Evolutionary conservation across 1,284 basidiomycete genomes (phyloP).

Genomic region (Ustilago esculenta): DNA sequence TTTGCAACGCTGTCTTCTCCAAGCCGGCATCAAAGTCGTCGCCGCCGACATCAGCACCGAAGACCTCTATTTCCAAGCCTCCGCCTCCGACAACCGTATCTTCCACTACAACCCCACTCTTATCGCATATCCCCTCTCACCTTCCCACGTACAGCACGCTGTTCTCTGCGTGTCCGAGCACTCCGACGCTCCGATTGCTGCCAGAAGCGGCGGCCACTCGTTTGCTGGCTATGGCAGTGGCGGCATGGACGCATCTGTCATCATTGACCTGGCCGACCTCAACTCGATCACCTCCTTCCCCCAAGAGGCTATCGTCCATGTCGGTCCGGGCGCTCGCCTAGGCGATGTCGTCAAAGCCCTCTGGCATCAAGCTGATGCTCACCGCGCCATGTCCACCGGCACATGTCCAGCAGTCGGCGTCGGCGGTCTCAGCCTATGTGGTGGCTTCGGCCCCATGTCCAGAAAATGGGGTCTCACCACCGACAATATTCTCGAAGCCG

Average conservation of each 20-base stretch:
- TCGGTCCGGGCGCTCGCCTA: slow-evolving; percentile 64
- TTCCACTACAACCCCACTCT: slow-evolving; percentile 64
- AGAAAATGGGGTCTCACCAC: slow-evolving; percentile 65
- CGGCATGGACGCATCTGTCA: slow-evolving; percentile 59
- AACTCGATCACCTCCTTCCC: slow-evolving; percentile 49
- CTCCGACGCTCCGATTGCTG: slow-evolving; percentile 52
- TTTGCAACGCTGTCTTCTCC: slow-evolving; percentile 13
- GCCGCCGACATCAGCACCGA: slow-evolving; percentile 28
- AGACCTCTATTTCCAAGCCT: slow-evolving; percentile 35
- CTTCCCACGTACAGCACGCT: slow-evolving; percentile 52
- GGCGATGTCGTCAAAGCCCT: slow-evolving; percentile 67
- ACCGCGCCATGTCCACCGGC: slow-evolving; percentile 64
- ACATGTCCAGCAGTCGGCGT: slow-evolving; percentile 66
- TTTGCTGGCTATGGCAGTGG: slow-evolving; percentile 64
- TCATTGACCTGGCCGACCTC: slow-evolving; percentile 59
- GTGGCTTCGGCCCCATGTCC: slow-evolving; percentile 62
- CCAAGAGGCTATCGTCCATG: slow-evolving; percentile 37
- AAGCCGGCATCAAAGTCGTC: slow-evolving; percentile 30
- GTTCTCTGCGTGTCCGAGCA: slow-evolving; percentile 37
- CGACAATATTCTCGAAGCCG: slow-evolving; percentile 63
- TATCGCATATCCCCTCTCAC: slow-evolving; percentile 56
- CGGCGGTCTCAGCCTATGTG: slow-evolving; percentile 65
- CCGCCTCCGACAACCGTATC: slow-evolving; percentile 65
- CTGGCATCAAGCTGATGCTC: slow-evolving; percentile 44
- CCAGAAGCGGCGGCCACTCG: slow-evolving; percentile 66